Conservation (phyloP, 1,284 basidiomycete genomes). For the Papiliotrema fonsecae region DNA sequence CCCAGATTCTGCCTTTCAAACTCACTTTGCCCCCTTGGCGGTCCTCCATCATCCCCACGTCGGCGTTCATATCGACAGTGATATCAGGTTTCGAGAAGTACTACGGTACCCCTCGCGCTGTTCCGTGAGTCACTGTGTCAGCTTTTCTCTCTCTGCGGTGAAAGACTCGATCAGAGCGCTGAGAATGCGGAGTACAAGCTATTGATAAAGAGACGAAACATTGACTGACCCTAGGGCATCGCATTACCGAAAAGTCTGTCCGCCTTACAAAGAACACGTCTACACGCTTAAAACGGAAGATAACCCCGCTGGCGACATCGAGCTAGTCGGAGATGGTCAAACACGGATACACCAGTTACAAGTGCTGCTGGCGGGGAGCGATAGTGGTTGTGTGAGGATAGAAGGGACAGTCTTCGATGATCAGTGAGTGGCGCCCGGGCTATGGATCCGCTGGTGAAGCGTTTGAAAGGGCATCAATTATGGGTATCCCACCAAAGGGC, state of each 20-base stretch:
- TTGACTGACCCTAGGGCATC: constrained; percentile 12
- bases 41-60: constrained; percentile 36
- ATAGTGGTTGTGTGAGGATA: constrained; percentile 37
- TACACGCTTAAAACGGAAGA: constrained; percentile 18
- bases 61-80: constrained; percentile 36
- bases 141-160: not conserved
- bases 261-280: constrained; percentile 14
- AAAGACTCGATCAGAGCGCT: no score
- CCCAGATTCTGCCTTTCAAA: constrained; percentile 18
- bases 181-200: no score
- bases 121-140: constrained; percentile 30
- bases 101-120: constrained; percentile 33
- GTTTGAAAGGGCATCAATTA: no score
- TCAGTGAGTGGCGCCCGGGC: constrained; percentile 22
- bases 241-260: constrained; percentile 27
- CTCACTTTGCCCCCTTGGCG: constrained; percentile 25
- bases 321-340: constrained; percentile 25
- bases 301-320: constrained; percentile 27
- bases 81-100: constrained; percentile 40
- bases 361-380: constrained; percentile 24
- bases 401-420: constrained; percentile 41
- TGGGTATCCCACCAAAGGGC: no score
- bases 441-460: constrained; percentile 5
- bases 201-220: no score
- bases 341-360: constrained; percentile 31